These are phyloP conservation scores for Dactylorhiza incarnata DNA, from an alignment of 106 monocot genomes.

Conservation along the genomic window DNA sequence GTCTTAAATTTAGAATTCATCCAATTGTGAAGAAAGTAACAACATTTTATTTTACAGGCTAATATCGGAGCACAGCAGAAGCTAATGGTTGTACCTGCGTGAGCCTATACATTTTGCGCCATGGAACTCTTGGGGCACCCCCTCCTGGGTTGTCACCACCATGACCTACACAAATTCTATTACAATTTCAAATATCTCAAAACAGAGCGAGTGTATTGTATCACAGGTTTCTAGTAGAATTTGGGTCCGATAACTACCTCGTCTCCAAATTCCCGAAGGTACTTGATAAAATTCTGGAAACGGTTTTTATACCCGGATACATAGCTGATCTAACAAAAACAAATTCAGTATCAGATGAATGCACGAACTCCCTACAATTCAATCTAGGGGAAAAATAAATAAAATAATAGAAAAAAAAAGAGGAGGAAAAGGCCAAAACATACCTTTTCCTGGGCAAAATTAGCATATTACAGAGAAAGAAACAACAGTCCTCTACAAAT, in stretches of 20 bases:
- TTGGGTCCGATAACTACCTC: slow-evolving; percentile 38
- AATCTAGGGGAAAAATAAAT: too few species aligned
- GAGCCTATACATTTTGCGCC: slow-evolving; percentile 95
- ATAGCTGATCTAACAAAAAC: slow-evolving; percentile 42
- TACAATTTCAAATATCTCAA: neutral
- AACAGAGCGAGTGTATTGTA: neutral
- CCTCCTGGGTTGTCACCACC: slow-evolving; percentile 86
- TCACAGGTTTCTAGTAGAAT: neutral
- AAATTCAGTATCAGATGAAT: neutral
- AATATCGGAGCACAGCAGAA: too few species aligned
- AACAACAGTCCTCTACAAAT: neutral
- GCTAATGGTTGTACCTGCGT: slow-evolving; percentile 48
- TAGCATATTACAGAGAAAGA: neutral
- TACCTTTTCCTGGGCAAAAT: neutral
- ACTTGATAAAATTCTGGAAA: slow-evolving; percentile 94
- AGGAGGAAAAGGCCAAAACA: neutral
- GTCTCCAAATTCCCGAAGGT: slow-evolving; percentile 89
- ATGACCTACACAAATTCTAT: slow-evolving; percentile 43
- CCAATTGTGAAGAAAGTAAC: too few species aligned
- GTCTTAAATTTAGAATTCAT: neutral
- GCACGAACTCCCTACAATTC: too few species aligned
- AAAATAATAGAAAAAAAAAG: neutral
- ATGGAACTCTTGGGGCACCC: slow-evolving; percentile 84
- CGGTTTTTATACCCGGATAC: slow-evolving; percentile 99
- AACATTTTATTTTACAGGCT: too few species aligned